Conservation (phyloP, 306 rosid species). For the Fagus sylvatica region DNA sequence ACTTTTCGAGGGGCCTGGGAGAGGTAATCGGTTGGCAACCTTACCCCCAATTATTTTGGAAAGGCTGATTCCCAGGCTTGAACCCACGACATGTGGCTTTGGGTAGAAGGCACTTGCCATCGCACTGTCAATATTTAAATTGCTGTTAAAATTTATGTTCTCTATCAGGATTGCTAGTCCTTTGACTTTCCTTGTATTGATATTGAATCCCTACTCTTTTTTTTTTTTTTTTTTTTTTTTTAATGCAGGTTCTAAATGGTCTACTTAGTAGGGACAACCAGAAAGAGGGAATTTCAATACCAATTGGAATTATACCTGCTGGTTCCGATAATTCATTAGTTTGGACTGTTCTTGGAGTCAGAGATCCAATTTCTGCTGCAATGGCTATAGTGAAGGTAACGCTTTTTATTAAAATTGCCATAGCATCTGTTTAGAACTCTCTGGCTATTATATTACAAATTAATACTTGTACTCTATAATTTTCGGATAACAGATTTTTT, state of each 20-base stretch:
- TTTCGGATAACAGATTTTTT: background rate
- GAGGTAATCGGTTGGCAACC: too few species aligned
- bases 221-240: constrained; percentile 14
- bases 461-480: background rate
- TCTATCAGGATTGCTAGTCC: background rate
- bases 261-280: constrained; percentile 93
- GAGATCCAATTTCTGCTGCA: constrained; percentile 97
- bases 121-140: background rate
- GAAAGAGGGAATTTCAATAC: constrained; percentile 96
- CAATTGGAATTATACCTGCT: constrained; percentile 98
- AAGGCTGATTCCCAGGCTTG: too few species aligned
- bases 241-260: constrained; percentile 91
- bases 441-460: background rate
- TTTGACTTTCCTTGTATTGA: background rate
- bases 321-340: constrained; percentile 97
- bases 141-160: background rate
- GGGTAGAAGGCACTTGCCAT: too few species aligned
- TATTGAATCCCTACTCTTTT: background rate
- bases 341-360: constrained; percentile 99
- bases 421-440: background rate
- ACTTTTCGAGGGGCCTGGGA: too few species aligned
- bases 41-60: too few species aligned
- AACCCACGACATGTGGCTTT: too few species aligned
- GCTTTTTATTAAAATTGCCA: background rate
- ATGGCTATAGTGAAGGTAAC: constrained; percentile 96